Percentiles rank a stretch among this genome's conserved stretches.
Evolutionary conservation across 306 rosid species (phyloP).

Genomic region (Casuarina glauca): DNA sequence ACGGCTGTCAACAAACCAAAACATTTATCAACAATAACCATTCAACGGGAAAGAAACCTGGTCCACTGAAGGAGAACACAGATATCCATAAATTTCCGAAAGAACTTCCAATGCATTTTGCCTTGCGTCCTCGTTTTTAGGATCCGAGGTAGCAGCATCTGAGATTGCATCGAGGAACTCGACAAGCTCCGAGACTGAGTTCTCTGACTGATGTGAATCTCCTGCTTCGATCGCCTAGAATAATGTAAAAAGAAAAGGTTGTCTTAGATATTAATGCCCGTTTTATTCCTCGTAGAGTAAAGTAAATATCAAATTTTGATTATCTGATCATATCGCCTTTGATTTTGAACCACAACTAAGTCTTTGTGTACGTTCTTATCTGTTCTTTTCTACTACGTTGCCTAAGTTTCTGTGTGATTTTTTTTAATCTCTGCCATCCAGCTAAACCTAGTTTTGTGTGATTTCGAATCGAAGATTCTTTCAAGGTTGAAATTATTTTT

Average conservation of each 20-base stretch:
- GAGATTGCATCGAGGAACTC: constrained; percentile 51
- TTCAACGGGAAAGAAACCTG: constrained; percentile 46
- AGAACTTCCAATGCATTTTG: constrained; percentile 49
- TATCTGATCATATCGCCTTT: neutral
- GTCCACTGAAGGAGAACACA: constrained; percentile 53
- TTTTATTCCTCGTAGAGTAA: neutral
- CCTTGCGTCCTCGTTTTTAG: constrained; percentile 44
- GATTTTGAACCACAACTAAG: neutral
- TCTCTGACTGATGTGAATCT: constrained; percentile 42
- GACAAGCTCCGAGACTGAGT: constrained; percentile 46
- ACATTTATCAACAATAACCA: neutral
- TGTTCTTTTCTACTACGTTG: neutral
- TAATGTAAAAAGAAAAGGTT: constrained; percentile 17
- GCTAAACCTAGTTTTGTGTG: neutral
- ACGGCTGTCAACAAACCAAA: constrained; percentile 13
- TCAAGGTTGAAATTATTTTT: neutral
- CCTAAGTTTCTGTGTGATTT: neutral
- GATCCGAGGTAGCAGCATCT: constrained; percentile 48
- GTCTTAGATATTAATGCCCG: neutral
- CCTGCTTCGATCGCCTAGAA: constrained; percentile 48
- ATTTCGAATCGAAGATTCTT: neutral
- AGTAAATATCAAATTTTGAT: neutral
- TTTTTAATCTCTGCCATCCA: no score
- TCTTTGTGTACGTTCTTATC: neutral
- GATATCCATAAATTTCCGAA: constrained; percentile 45